These are phyloP conservation scores for Geosmithia morbida DNA, from an alignment of 2,329 filamentous ascomycete species.

Conservation along the genomic window DNA sequence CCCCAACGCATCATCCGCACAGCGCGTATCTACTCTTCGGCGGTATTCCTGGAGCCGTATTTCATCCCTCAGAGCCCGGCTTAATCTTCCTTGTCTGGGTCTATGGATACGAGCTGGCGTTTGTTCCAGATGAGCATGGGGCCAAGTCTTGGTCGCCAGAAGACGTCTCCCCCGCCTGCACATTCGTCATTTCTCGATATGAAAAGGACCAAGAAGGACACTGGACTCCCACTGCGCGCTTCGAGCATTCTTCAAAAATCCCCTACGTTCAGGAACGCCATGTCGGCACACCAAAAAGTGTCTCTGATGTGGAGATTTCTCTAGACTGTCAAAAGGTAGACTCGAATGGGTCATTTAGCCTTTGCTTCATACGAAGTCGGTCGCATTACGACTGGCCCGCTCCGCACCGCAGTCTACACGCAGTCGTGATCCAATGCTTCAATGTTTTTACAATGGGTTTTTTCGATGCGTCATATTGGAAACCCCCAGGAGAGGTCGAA, in stretches of 20 bases:
- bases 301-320: background rate
- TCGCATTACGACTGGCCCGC: background rate
- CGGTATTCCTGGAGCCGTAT: slow-evolving; percentile 1
- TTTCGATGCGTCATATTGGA: background rate
- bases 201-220: background rate
- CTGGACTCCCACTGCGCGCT: background rate
- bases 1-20: background rate
- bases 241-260: background rate
- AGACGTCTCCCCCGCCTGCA: background rate
- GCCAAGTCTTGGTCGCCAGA: background rate
- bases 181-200: background rate
- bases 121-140: background rate
- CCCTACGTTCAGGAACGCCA: background rate
- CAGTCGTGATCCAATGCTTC: background rate
- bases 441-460: background rate
- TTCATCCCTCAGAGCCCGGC: background rate
- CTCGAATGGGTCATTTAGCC: background rate
- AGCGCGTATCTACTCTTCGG: background rate
- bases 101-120: background rate
- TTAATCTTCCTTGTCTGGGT: background rate
- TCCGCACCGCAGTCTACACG: background rate
- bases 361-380: background rate
- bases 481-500: background rate
- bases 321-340: background rate
- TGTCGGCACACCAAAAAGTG: background rate